Evolutionary conservation across 163 green algal species (phyloP).

Genomic region (Trebouxiophyceae sp.): DNA sequence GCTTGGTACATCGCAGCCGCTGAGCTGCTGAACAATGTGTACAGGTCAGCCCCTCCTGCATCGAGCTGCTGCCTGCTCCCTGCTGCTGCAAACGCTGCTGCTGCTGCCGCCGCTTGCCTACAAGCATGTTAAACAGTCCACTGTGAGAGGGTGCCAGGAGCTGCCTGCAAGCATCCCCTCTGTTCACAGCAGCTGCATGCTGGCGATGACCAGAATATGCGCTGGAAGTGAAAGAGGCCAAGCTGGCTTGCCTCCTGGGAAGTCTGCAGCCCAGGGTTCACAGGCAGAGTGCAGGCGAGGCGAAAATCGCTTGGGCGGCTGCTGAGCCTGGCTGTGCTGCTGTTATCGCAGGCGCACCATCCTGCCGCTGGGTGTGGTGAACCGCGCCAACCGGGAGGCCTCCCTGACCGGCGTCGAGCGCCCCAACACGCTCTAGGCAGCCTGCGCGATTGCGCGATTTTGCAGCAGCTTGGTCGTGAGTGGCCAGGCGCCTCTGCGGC

Average conservation of each 20-base stretch:
- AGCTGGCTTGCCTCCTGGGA: no score
- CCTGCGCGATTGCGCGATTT: no score
- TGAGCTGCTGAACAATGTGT: background rate
- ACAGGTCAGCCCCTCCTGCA: background rate
- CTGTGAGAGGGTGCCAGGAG: background rate
- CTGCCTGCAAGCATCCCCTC: background rate
- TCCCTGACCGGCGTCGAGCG: background rate
- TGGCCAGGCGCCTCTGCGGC: no score
- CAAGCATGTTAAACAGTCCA: background rate
- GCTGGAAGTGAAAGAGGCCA: no score
- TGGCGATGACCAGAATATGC: no score
- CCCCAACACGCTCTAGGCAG: background rate
- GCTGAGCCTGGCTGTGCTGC: background rate
- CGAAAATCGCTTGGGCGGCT: background rate
- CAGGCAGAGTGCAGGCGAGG: no score
- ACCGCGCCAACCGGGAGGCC: background rate
- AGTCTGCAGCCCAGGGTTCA: no score
- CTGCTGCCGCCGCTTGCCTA: background rate
- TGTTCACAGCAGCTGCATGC: no score
- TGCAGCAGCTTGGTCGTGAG: no score
- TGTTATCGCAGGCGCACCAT: background rate
- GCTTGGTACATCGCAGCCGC: background rate
- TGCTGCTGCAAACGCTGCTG: background rate
- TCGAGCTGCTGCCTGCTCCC: no score
- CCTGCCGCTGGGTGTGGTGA: background rate